phyloP scores from a whole-genome alignment of 2,329 filamentous ascomycete genomes.

The Didymella keratinophila region DNA sequence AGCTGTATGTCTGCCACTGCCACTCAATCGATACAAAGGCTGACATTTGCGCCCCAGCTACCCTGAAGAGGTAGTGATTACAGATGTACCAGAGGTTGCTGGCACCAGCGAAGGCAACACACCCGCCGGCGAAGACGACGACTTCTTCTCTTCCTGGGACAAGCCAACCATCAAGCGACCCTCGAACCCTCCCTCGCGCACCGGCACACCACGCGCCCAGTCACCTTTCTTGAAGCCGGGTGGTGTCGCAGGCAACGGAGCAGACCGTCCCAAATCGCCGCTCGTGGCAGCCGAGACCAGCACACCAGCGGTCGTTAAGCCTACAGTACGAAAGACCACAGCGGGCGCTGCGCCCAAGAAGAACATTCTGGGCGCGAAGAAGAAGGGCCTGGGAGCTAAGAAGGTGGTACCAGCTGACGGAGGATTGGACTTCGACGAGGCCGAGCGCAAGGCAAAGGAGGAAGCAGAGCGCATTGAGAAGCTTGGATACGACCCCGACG shows the following conservation, averaged over 20 bases:
- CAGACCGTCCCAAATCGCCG: conserved; percentile 81
- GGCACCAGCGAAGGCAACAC: conserved; percentile 70
- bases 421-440: conserved; percentile 88
- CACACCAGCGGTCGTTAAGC: conserved; percentile 66
- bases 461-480: conserved; percentile 96
- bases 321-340: conserved; percentile 79
- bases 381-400: conserved; percentile 65
- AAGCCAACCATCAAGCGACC: conserved; percentile 97
- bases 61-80: conserved; percentile 84
- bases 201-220: conserved; percentile 80
- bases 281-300: conserved; percentile 63
- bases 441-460: conserved; percentile 95
- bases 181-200: conserved; percentile 90
- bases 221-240: conserved; percentile 88
- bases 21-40: conserved; percentile 26
- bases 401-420: conserved; percentile 78
- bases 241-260: conserved; percentile 66
- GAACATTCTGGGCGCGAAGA: conserved; percentile 84
- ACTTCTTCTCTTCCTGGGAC: conserved; percentile 99
- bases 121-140: conserved; percentile 85
- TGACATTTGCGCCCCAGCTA: conserved; percentile 63
- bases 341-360: conserved; percentile 74
- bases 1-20: conserved; percentile 68
- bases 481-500: conserved; percentile 92
- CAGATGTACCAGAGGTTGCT: conserved; percentile 69